Conservation (phyloP, 139 green algal genomes). For the Picochlorum sp. region DNA sequence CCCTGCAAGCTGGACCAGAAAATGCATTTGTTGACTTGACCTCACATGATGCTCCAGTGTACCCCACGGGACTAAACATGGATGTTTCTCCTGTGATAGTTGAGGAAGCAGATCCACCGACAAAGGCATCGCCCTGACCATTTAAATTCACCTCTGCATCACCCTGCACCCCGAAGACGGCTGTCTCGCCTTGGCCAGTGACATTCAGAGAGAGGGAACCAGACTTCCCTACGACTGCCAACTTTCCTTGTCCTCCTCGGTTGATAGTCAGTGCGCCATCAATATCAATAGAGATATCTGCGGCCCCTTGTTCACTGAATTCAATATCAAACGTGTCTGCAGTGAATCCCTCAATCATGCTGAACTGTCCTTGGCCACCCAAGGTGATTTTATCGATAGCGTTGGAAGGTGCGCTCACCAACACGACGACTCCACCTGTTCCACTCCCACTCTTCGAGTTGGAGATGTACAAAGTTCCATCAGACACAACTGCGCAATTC, state of each 20-base stretch:
- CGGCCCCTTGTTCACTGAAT: not conserved
- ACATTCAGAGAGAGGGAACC: not conserved
- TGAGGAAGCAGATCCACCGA: not conserved
- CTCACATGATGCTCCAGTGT: not conserved
- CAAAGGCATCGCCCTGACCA: not conserved
- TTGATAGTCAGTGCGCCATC: not conserved
- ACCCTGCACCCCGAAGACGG: not conserved
- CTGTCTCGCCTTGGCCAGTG: not conserved
- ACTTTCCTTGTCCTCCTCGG: not conserved
- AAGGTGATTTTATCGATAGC: not conserved
- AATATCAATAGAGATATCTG: not conserved
- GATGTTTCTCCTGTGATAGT: not conserved
- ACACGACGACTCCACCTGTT: not conserved
- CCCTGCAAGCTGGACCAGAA: not conserved
- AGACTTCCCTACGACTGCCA: not conserved
- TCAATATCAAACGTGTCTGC: not conserved
- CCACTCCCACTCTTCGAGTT: not conserved
- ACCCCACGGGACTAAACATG: not conserved
- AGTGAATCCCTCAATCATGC: not conserved
- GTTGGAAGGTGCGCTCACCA: not conserved
- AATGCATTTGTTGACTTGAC: not conserved
- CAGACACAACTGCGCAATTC: not conserved
- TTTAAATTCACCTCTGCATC: not conserved
- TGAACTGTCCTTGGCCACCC: not conserved
- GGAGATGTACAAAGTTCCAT: not conserved